Base-by-base conservation (phyloP, 306 rosid species). In the Malus asiatica region DNA sequence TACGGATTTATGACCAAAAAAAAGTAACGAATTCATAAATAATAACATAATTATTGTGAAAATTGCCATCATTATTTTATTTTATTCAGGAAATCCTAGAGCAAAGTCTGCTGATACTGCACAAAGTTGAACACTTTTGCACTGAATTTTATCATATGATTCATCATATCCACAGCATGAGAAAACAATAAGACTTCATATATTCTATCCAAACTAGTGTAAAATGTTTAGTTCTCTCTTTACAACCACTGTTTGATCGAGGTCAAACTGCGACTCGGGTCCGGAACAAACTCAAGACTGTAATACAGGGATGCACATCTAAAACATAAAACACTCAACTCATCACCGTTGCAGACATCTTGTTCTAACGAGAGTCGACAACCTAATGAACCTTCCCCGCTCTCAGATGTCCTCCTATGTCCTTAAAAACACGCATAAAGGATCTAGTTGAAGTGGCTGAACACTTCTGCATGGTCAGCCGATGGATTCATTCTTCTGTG, bases 271-370 rank as follows among this genome's bases (percentile, higher is more conserved):
- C 5, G 13, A 61, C 59, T 19, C 8, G 9, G 83, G 72, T 29
- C 13, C n/a, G 80, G 68, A 75, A 70, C 69, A 73, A 68, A 68
- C 29, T 71, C 74, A 32, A 38, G 75, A 66, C 75, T 66, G 7
- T 25, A 46, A 77, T 40, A 69, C 20, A 18, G 32, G 14, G 63
- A 20, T 42, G 77, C 81, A 32, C 35, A 77, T 73, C 51, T 61
- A 27, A 75, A 62, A 38, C 64, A 48, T 40, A 46, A 75, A 71
- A 44, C 70, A 46, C 60, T 72, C 77, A 77, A 61, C 76, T 72
- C 73, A 32, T 68, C 71, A 73, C 72, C 35, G 65, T 57, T 14
- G 72, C 81, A 76, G 27, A 46, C 76, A 79, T 59, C 72, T 83
- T 22, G 38, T 30, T 71, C 66, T 44, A 66, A 61, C 44, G 35